Percentiles rank a stretch among this genome's conserved stretches.
phyloP scores from a whole-genome alignment of 257 asterid species.

The Buddleja alternifolia region DNA sequence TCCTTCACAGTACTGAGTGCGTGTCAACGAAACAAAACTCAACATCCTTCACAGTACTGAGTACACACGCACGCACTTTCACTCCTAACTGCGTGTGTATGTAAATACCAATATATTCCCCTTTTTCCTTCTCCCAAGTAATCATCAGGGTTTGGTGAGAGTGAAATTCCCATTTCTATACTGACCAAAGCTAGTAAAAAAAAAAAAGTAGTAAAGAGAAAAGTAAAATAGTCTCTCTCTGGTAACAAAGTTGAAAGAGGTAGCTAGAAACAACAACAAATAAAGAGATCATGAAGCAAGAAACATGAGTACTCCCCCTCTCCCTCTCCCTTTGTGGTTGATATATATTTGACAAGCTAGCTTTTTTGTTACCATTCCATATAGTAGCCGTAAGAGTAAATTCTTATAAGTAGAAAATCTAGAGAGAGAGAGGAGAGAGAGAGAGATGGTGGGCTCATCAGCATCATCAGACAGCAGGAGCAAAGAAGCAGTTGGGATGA shows the following conservation, averaged over 20 bases:
- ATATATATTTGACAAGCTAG: conserved; percentile 36
- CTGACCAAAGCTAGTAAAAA: conserved; percentile 11
- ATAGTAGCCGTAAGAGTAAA: no score
- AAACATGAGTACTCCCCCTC: conserved; percentile 33
- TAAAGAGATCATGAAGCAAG: conserved; percentile 45
- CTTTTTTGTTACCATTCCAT: no score
- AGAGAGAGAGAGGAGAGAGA: conserved; percentile 29
- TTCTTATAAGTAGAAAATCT: conserved; percentile 10
- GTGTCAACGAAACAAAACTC: no score
- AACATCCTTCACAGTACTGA: no score
- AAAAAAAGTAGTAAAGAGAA: conserved; percentile 1
- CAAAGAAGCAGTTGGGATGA: conserved; percentile 99
- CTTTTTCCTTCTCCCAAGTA: no score
- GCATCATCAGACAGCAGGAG: conserved; percentile 92
- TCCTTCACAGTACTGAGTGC: no score
- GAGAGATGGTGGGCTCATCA: conserved; percentile 98
- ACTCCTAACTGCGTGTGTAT: no score
- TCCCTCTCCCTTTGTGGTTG: conserved; percentile 40
- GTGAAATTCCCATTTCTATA: no score
- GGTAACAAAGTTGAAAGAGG: conserved; percentile 26
- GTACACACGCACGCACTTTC: no score
- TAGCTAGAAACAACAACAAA: not conserved
- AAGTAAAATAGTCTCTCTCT: conserved; percentile 20
- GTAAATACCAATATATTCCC: no score
- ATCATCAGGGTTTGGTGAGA: no score